Conservation (phyloP, 2,329 filamentous ascomycete species). For the Lizonia empirigonia region DNA sequence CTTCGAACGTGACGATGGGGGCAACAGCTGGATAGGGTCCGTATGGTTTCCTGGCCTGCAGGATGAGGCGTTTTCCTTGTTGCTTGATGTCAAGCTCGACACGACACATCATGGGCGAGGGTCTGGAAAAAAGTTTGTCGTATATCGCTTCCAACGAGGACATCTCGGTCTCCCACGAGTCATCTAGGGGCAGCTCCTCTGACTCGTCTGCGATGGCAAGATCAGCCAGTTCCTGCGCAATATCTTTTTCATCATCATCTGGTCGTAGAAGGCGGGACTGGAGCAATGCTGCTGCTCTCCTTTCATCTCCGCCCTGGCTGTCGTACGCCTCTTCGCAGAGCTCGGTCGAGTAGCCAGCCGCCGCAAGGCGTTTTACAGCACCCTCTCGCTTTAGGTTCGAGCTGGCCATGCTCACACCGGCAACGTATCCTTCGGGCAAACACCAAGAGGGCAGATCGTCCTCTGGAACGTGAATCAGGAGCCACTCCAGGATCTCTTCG, state of each 20-base stretch:
- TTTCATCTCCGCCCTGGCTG: constrained; percentile 72
- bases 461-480: constrained; percentile 94
- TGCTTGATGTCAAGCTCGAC: constrained; percentile 66
- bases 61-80: constrained; percentile 52
- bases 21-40: constrained; percentile 71
- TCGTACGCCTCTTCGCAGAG: constrained; percentile 81
- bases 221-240: constrained; percentile 41
- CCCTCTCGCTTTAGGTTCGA: constrained; percentile 81
- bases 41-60: constrained; percentile 73
- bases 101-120: constrained; percentile 69
- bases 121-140: constrained; percentile 63
- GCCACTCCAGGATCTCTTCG: constrained; percentile 93
- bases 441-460: constrained; percentile 95
- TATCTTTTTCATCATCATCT: constrained; percentile 35
- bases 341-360: constrained; percentile 84
- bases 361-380: constrained; percentile 78
- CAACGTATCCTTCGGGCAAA: constrained; percentile 87
- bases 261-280: constrained; percentile 68
- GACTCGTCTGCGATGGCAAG: constrained; percentile 49
- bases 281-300: constrained; percentile 75
- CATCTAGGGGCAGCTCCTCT: constrained; percentile 52
- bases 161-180: constrained; percentile 85
- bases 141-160: constrained; percentile 84
- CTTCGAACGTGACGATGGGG: constrained; percentile 71
- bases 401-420: constrained; percentile 84